phyloP scores from a whole-genome alignment of 2,329 filamentous ascomycete genomes.

The Dothideomycetes sp. region DNA sequence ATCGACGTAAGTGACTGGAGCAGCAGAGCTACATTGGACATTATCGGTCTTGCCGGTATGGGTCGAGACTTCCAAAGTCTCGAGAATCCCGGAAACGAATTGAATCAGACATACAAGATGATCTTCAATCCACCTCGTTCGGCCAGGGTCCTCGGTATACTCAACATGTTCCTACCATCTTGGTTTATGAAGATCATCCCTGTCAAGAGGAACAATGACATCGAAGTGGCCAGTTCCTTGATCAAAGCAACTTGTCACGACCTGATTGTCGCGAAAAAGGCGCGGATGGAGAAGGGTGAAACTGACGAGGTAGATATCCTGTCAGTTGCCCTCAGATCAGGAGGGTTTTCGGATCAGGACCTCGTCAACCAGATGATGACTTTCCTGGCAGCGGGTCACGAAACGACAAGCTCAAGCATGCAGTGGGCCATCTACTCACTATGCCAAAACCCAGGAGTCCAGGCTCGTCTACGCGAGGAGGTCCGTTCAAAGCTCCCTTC shows the following conservation, averaged over 20 bases:
- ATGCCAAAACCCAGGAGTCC: conserved; percentile 40
- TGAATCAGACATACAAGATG: conserved; percentile 43
- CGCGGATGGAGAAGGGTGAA: conserved; percentile 40
- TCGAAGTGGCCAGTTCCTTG: conserved; percentile 45
- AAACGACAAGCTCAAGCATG: conserved; percentile 47
- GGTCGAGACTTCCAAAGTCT: conserved; percentile 48
- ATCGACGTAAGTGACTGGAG: conserved; percentile 39
- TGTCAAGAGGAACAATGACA: conserved; percentile 58
- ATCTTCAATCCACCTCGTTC: conserved; percentile 42
- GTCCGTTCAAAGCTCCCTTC: conserved; percentile 39
- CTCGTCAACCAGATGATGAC: conserved; percentile 88
- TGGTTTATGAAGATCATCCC: conserved; percentile 58
- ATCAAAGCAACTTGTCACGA: conserved; percentile 59
- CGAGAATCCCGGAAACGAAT: conserved; percentile 40
- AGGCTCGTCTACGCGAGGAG: conserved; percentile 42
- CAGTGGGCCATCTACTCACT: conserved; percentile 48
- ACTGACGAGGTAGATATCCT: conserved; percentile 61
- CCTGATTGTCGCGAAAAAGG: conserved; percentile 63
- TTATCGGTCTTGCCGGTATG: conserved; percentile 50
- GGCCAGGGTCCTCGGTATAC: conserved; percentile 47
- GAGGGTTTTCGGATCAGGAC: conserved; percentile 66
- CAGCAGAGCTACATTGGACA: conserved; percentile 47
- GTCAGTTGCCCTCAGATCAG: conserved; percentile 67
- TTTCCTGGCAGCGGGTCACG: conserved; percentile 63
- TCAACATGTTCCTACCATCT: conserved; percentile 49